phyloP scores from a whole-genome alignment of 345 rosid species.

The Lepidium sativum region DNA sequence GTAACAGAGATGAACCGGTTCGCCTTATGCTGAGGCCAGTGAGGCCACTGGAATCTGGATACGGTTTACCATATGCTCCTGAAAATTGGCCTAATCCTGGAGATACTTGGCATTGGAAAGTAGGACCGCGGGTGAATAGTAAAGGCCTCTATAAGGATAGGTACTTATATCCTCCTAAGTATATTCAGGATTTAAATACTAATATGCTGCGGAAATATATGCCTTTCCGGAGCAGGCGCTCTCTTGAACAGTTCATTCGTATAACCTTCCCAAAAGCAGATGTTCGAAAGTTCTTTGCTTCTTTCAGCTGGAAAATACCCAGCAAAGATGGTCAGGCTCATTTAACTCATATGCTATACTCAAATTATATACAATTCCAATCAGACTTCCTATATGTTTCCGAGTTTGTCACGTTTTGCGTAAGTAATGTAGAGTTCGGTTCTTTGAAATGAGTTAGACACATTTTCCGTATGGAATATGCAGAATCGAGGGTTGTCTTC shows the following conservation, averaged over 20 bases:
- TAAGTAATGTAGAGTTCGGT: background rate
- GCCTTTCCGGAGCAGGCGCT: conserved; percentile 38
- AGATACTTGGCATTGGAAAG: conserved; percentile 62
- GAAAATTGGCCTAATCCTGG: conserved; percentile 57
- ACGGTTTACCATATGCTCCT: conserved; percentile 69
- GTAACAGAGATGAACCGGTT: conserved; percentile 5
- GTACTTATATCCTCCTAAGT: conserved; percentile 60
- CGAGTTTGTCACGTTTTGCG: background rate
- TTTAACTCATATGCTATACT: background rate
- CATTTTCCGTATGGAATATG: too few relatives aligned
- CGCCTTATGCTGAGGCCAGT: conserved; percentile 33
- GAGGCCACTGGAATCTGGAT: conserved; percentile 39
- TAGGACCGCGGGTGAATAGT: conserved; percentile 39
- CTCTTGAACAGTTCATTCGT: conserved; percentile 38
- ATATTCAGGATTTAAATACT: conserved; percentile 8
- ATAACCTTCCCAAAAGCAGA: conserved; percentile 48
- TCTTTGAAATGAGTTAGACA: too few relatives aligned
- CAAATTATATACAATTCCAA: background rate
- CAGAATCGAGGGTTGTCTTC: background rate
- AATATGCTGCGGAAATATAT: background rate
- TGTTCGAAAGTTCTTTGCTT: conserved; percentile 47
- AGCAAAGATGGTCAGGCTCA: conserved; percentile 39
- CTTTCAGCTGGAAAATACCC: conserved; percentile 69
- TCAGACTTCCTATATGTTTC: background rate
- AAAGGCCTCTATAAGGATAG: conserved; percentile 44